Evolutionary conservation across 1,139 yeast species (phyloP), one percentile per base, ranked within the genome.

Genomic region (Geotrichum cucujoidarum): DNA sequence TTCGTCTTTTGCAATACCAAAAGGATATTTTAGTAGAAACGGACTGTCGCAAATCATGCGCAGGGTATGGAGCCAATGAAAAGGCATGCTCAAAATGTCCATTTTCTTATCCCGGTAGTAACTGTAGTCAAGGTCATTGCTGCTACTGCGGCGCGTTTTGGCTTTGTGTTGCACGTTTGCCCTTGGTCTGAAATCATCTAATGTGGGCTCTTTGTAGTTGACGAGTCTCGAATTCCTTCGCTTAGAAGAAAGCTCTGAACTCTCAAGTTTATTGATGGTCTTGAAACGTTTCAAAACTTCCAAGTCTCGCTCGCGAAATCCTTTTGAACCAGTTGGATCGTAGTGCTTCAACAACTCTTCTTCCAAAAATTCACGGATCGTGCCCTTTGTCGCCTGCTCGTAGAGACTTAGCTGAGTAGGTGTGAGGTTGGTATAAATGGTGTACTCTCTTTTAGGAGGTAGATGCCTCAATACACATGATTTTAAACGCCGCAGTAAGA

Each of bases 401-500:
- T 92, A 92, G 47, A 92, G 70, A 59, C 78, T 86, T 49, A 97
- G 71, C 62, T 92, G 99, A 56, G 98, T 78, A 59, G 92, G 88
- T 1, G 97, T 89, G 45, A 92, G 70, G 29, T 95, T 78, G 68
- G 98, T 92, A 61, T 86, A 88, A 8, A 92, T 81, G 52, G 92
- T 81, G 65, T 92, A 98, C 63, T 92, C 99, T 64, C 88, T 85
- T 63, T 92, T 92, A 0, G 88, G 96, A 0, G 99, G 99, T 97
- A 92, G 90, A 66, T 92, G 98, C 63, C 90, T 87, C 60, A 94
- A 98, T 13, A 94, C 99, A 65, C 92, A 98, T 25, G 88, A 89
- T 64, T 94, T 94, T 61, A 94, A 75, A 55, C 98, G 81, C 62
- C 99, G 80, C 52, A 94, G 71, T 41, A 94, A 70, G 60, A 90